Percentiles rank a stretch among this genome's conserved stretches.
phyloP scores from a whole-genome alignment of 257 asterid genomes.

The Knoxia roxburghii region DNA sequence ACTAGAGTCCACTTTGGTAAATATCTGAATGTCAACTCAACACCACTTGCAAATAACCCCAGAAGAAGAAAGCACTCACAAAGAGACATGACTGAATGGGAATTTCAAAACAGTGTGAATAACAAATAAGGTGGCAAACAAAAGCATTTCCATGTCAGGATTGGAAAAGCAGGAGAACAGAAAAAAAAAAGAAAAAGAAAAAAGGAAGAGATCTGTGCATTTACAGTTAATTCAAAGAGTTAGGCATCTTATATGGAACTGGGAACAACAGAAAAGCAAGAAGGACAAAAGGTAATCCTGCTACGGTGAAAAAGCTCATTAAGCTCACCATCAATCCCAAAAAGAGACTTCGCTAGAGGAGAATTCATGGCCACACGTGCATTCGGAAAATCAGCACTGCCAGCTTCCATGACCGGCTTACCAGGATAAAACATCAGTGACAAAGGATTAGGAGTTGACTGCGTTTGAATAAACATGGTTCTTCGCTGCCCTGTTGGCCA shows the following conservation, averaged over 20 bases:
- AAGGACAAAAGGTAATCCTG: not conserved
- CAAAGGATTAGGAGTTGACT: conserved; percentile 87
- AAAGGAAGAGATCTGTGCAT: too few species aligned
- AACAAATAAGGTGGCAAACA: too few species aligned
- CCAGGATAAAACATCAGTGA: conserved; percentile 98
- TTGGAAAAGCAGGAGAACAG: too few species aligned
- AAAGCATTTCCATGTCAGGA: too few species aligned
- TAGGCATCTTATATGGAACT: not conserved
- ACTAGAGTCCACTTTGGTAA: not conserved
- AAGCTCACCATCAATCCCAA: conserved; percentile 69
- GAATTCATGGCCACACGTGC: conserved; percentile 93
- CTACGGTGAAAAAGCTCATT: not conserved
- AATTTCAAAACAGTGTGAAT: too few species aligned
- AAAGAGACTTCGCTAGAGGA: conserved; percentile 79
- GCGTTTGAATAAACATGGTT: conserved; percentile 92
- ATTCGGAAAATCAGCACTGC: conserved; percentile 88
- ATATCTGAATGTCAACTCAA: not conserved
- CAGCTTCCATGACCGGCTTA: conserved; percentile 78
- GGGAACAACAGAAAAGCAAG: not conserved
- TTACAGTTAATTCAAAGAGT: not conserved
- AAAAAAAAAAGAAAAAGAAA: too few species aligned
- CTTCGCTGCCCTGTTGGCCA: conserved; percentile 86
- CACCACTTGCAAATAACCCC: not conserved
- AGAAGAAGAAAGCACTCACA: not conserved
- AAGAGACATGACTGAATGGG: too few species aligned